phyloP scores from a whole-genome alignment of 352 stramenopile species.

The Globisporangium recalcitrans region DNA sequence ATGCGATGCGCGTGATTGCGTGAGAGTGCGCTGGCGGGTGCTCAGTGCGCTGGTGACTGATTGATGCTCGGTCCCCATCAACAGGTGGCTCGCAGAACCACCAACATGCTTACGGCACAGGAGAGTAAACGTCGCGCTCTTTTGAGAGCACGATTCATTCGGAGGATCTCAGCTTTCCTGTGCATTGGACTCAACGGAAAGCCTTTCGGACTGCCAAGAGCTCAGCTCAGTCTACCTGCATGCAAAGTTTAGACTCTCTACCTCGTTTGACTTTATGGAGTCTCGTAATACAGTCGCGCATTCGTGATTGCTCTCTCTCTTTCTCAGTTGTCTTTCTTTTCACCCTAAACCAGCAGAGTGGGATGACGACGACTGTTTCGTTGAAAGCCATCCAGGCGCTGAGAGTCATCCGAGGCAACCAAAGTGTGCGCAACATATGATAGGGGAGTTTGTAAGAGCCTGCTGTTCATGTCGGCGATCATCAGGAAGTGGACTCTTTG shows the following conservation, averaged over 20 bases:
- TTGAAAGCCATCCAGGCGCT: constrained; percentile 1
- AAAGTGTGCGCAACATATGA: background rate
- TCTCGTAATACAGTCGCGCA: background rate
- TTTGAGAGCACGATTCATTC: no score
- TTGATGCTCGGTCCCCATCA: background rate
- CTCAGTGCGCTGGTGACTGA: no score
- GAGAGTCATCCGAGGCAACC: constrained; percentile 2
- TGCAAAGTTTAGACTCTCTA: no score
- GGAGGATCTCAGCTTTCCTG: no score
- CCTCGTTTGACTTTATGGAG: no score
- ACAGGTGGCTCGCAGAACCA: background rate
- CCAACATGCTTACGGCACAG: background rate
- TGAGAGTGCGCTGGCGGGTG: background rate
- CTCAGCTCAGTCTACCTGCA: background rate
- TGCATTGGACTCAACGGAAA: no score
- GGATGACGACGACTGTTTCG: background rate
- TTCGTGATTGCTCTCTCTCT: background rate
- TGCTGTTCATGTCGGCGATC: no score
- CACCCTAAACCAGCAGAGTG: background rate
- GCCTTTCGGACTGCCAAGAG: no score
- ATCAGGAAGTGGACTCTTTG: no score
- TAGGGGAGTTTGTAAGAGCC: background rate
- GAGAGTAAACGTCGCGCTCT: background rate
- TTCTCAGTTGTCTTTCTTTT: background rate
- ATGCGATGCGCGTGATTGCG: background rate